A percentile compares a stretch with the other conserved stretches of the same genome.
Evolutionary conservation across 1,284 basidiomycete genomes (phyloP).

Genomic region (Trichosporon coremiiforme): DNA sequence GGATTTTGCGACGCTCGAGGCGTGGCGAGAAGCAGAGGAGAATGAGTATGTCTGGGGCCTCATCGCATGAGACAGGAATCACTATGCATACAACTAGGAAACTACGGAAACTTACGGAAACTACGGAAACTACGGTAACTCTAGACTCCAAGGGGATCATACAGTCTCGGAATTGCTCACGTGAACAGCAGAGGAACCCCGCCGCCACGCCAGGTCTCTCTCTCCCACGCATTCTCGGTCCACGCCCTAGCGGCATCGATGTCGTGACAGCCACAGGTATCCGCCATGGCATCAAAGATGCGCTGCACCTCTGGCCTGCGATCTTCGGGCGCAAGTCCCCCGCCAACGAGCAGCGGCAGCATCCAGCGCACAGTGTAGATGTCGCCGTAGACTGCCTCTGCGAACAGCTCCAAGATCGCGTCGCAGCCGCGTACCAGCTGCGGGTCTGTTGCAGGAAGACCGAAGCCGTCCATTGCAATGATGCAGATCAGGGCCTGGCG

Average conservation of each 20-base stretch:
- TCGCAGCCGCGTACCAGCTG: constrained; percentile 20
- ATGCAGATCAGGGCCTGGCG: constrained; percentile 24
- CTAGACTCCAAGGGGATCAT: too few relatives aligned
- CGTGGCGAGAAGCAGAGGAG: not conserved
- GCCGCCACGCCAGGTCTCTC: not conserved
- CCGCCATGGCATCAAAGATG: constrained; percentile 27
- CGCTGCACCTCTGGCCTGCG: constrained; percentile 16
- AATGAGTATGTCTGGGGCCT: not conserved
- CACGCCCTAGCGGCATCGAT: constrained; percentile 20
- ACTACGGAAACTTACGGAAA: not conserved
- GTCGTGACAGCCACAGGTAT: constrained; percentile 27
- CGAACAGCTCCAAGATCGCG: constrained; percentile 28
- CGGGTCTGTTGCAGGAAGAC: constrained; percentile 10
- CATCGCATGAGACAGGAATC: not conserved
- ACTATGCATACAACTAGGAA: not conserved
- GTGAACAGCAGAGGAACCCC: not conserved
- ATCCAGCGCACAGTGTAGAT: constrained; percentile 29
- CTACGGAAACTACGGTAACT: not conserved
- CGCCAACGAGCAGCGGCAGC: constrained; percentile 24
- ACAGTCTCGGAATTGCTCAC: not conserved
- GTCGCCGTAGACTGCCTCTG: constrained; percentile 25
- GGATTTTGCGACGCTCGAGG: not conserved
- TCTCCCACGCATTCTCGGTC: constrained; percentile 24
- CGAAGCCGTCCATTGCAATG: constrained; percentile 24
- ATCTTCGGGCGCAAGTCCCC: constrained; percentile 16